Evolutionary conservation across 352 stramenopile species (phyloP), one percentile per base, ranked within the genome.

Genomic region (Bremia lactucae): DNA sequence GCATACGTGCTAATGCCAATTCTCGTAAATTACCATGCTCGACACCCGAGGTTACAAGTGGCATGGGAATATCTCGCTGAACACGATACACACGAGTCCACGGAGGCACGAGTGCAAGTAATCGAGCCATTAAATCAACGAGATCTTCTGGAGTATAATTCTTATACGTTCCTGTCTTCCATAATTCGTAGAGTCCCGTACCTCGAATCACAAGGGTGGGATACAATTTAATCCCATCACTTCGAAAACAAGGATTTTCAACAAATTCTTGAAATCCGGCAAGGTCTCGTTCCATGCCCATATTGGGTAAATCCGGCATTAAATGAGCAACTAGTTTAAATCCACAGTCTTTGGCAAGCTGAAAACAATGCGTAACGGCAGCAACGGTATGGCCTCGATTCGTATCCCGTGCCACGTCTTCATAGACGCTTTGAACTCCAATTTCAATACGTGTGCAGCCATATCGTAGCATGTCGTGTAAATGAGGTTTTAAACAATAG

Each of bases 311-410:
- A 61, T 98, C 94, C 0, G 95, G 95, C 95, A 98, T 98, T 84
- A 98, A 95, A 64, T 98, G 95, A 8, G 83, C 95, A 4, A 98
- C 93, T 23, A 98, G 95, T 72, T 98, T 98, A 74, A 97, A 98
- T 0, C 95, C 94, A 46, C 88, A 97, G 67, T 98, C 95, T 59
- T 98, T 97, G 7, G 73, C 59, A 19, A 86, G 50, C 38, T 84
- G 68, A 23, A 86, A 80, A 31, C 68, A 82, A 39, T 86, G 73
- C 34, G 68, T 73, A 42, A 86, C 94, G 7, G 92, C 90, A 5
- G 79, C 83, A 9, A 98, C 92, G 1, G 94, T 97, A 64, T 98
- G 95, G 6, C 95, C 95, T 19, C 95, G 73, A 55, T 93, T 93
- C 22, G 87, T 96, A 51, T 97, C 87, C 18, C 87, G 61, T 3